These are phyloP conservation scores for Hypseocharis bilobata DNA, from an alignment of 441 rosid genomes.

Conservation along the genomic window DNA sequence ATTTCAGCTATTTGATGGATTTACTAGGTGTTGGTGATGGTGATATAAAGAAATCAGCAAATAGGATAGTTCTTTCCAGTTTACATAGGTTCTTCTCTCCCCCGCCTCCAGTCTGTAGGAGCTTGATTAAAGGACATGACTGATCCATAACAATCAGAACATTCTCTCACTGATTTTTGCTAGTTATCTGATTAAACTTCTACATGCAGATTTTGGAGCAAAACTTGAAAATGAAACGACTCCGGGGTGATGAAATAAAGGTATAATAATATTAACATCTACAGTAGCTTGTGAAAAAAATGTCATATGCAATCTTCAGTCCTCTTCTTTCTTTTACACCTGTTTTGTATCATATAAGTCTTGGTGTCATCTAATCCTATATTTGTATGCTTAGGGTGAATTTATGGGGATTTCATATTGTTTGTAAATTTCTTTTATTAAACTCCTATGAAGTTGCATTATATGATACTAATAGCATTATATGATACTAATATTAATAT, in stretches of 20 bases:
- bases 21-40: too few relatives aligned
- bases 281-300: too few relatives aligned
- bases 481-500: too few relatives aligned
- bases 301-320: too few relatives aligned
- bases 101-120: neutral
- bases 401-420: neutral
- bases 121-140: neutral
- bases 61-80: too few relatives aligned
- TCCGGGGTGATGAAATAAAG: constrained; percentile 80
- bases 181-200: constrained; percentile 22
- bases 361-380: neutral
- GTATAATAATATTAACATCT: constrained; percentile 27
- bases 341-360: too few relatives aligned
- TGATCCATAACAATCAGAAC: neutral
- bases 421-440: too few relatives aligned
- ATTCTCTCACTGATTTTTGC: neutral
- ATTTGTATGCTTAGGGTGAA: neutral
- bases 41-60: too few relatives aligned
- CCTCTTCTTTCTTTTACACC: too few relatives aligned
- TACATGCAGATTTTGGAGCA: constrained; percentile 62
- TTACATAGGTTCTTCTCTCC: neutral
- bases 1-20: too few relatives aligned
- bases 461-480: neutral
- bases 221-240: constrained; percentile 74
- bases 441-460: neutral